These are phyloP conservation scores for Coniferiporia sulphurascens DNA, from an alignment of 1,284 basidiomycete species.

Conservation along the genomic window DNA sequence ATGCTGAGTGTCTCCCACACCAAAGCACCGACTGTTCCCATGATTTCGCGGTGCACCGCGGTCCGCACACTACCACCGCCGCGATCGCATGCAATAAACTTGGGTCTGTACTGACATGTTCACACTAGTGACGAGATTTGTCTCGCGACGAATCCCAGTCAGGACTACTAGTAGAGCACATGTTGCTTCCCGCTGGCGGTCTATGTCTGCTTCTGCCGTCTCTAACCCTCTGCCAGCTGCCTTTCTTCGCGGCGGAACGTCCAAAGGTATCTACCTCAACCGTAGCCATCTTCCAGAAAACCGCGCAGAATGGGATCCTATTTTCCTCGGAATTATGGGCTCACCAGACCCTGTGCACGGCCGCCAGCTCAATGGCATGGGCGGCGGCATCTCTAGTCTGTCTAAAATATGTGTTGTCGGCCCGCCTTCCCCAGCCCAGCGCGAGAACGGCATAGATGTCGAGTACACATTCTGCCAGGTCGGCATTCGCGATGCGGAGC, in stretches of 20 bases:
- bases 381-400: constrained; percentile 74
- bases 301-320: constrained; percentile 46
- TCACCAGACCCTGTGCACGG: constrained; percentile 72
- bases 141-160: too few species aligned
- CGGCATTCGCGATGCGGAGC: constrained; percentile 48
- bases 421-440: constrained; percentile 36
- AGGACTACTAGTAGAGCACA: too few species aligned
- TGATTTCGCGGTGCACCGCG: too few species aligned
- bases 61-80: too few species aligned
- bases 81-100: too few species aligned
- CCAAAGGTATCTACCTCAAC: constrained; percentile 70
- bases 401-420: constrained; percentile 78
- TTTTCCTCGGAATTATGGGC: constrained; percentile 79
- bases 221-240: constrained; percentile 50
- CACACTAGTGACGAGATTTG: too few species aligned
- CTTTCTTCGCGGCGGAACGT: constrained; percentile 72
- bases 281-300: constrained; percentile 46
- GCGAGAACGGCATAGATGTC: constrained; percentile 42
- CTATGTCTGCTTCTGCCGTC: neutral
- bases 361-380: constrained; percentile 80
- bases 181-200: neutral
- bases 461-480: constrained; percentile 63
- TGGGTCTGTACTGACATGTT: too few species aligned
- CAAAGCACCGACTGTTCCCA: too few species aligned
- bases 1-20: too few species aligned